Evolutionary conservation across 768 basidiomycete species (phyloP), one percentile per base, ranked within the genome.

Genomic region (Tephrocybe rancida): DNA sequence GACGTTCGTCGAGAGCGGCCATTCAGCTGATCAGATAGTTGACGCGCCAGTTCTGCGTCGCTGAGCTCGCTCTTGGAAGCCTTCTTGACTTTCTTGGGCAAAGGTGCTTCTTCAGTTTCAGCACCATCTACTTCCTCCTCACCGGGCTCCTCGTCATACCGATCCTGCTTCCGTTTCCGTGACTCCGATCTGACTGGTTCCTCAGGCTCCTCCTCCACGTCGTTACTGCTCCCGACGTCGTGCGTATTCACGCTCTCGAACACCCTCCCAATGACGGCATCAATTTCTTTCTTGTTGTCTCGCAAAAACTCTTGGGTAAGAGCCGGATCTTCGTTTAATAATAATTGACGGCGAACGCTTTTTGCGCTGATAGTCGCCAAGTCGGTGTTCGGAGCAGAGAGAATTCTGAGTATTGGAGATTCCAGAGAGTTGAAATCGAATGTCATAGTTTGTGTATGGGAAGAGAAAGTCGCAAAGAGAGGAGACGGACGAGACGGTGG

Each of bases 311-410:
- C 84, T 22, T 77, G 51, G 7, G 86, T 83, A 49, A 91, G 64
- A 18, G 77, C 69, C 8, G 80, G 67, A 68, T 84, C 77, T 55
- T 73, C 49, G 55, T 82, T 82, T 52, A 74, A 62, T 57, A 74
- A 62, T 57, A 94, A 73, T 65, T 85, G 82, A 64, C 87, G 88
- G 59, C 95, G 84, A 62, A 97, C 92, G 71, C 85, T 86, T 73
- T 92, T 96, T 42, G 93, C 94, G 66, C 86, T 90, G 70, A 94
- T 90, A 42, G 87, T 88, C 42, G 76, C 56, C 62, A 94, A 79
- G 76, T 94, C 88, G 43, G 82, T 87, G 43, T 83, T 86, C 3
- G 92, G 92, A 18, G 87, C 86, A 26, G 82, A 77, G 47, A 94
- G 83, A 67, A 94, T 90, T 54, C 76, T 72, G 59, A 76, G 78